Conservation (phyloP, 768 basidiomycete genomes). For the Rubroboletus satanas region DNA sequence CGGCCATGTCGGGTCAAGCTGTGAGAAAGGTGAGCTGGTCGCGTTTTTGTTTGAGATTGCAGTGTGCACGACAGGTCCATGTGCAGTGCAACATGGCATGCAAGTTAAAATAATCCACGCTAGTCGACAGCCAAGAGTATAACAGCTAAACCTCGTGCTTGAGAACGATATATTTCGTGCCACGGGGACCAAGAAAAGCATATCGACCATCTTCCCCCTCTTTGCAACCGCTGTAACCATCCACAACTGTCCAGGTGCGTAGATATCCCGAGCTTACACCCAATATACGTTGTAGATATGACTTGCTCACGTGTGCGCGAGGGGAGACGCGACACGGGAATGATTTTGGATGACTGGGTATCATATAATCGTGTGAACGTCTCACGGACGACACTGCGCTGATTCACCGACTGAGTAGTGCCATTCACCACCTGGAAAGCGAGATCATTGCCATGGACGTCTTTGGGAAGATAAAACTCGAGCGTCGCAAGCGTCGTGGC, state of each 20-base stretch:
- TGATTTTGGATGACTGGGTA: constrained; percentile 3
- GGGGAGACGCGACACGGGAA: constrained; percentile 11
- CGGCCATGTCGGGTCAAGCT: neutral
- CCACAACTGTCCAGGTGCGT: neutral
- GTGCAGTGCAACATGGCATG: neutral
- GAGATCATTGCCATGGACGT: neutral
- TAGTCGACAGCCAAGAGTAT: neutral
- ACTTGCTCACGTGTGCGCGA: constrained; percentile 1
- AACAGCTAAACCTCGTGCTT: neutral
- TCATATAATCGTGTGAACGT: neutral
- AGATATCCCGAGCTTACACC: neutral
- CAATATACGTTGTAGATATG: neutral
- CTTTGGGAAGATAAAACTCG: constrained; percentile 1
- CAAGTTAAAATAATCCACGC: neutral
- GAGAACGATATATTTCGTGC: neutral
- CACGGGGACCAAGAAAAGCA: neutral
- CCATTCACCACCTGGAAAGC: neutral
- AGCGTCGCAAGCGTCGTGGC: constrained; percentile 14
- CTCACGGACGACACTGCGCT: neutral
- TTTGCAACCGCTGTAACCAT: neutral
- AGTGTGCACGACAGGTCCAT: no score
- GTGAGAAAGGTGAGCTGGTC: neutral
- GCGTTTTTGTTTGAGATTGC: neutral
- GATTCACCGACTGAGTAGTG: constrained; percentile 1
- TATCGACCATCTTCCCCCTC: neutral